These are phyloP conservation scores for Hypsizygus marmoreus DNA, from an alignment of 768 basidiomycete genomes.

Conservation along the genomic window DNA sequence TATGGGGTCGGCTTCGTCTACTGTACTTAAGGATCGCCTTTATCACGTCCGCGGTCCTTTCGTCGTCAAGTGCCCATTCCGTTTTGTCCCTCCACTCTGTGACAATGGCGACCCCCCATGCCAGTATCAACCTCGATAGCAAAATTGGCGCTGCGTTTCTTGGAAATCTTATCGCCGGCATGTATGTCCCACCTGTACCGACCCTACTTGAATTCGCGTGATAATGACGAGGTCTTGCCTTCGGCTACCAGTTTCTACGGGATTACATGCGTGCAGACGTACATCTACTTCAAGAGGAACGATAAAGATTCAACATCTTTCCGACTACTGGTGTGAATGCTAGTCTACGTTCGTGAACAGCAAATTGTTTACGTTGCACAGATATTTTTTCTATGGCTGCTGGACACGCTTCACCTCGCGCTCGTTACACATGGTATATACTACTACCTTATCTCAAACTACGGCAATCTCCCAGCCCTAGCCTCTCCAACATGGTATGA, in stretches of 20 bases:
- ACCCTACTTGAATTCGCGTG: neutral
- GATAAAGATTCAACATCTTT: neutral
- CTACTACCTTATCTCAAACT: conserved; percentile 8
- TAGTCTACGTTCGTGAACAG: neutral
- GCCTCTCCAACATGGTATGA: conserved; percentile 7
- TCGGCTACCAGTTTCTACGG: neutral
- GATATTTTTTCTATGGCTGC: conserved; percentile 3
- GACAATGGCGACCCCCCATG: too few relatives aligned
- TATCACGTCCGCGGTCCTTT: too few relatives aligned
- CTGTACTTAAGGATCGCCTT: too few relatives aligned
- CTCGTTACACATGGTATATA: conserved; percentile 6
- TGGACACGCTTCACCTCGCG: neutral
- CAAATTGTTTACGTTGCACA: neutral
- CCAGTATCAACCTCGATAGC: neutral
- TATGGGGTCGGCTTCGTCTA: too few relatives aligned
- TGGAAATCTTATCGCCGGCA: conserved; percentile 3
- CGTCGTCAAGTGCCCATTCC: too few relatives aligned
- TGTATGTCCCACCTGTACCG: too few relatives aligned
- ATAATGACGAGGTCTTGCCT: neutral
- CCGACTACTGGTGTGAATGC: neutral
- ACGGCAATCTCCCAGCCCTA: conserved; percentile 2
- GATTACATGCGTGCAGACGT: conserved; percentile 3
- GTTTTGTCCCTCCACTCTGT: too few relatives aligned
- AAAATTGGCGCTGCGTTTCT: conserved; percentile 3
- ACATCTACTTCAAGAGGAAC: neutral